A percentile compares a stretch with the other conserved stretches of the same genome.
Conservation (phyloP, 192 early-diverging fungal genomes). For the Physocladia obscura region DNA sequence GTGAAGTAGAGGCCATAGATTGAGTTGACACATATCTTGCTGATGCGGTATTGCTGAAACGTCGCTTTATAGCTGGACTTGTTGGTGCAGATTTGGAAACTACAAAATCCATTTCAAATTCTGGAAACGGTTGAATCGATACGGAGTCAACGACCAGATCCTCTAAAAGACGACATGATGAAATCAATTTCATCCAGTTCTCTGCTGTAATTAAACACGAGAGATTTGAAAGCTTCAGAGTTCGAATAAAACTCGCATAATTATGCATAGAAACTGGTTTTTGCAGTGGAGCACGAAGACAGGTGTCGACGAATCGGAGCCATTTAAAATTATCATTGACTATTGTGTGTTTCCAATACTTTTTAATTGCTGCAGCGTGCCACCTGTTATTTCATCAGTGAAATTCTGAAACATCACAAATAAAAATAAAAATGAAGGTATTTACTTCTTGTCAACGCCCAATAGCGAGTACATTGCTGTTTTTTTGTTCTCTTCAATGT, state of each 20-base stretch:
- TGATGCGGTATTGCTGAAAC: neutral
- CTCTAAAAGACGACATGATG: neutral
- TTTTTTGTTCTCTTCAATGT: neutral
- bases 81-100: neutral
- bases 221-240: slow-evolving; percentile 2
- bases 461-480: neutral
- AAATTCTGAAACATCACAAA: neutral
- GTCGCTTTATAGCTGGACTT: neutral
- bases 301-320: slow-evolving; percentile 1
- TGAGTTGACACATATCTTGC: neutral
- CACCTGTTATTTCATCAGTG: slow-evolving; percentile 10
- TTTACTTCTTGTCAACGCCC: neutral
- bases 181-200: neutral
- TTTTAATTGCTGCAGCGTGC: neutral
- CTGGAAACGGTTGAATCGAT: neutral
- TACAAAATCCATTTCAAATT: neutral
- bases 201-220: neutral
- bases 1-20: neutral
- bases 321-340: neutral
- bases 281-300: neutral
- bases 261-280: neutral
- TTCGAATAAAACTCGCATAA: neutral
- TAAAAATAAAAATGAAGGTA: neutral
- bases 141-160: slow-evolving; percentile 10
- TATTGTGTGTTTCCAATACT: slow-evolving; percentile 11